Conservation (phyloP, 129 eudicot genomes). For the Oenanthe sinensis region DNA sequence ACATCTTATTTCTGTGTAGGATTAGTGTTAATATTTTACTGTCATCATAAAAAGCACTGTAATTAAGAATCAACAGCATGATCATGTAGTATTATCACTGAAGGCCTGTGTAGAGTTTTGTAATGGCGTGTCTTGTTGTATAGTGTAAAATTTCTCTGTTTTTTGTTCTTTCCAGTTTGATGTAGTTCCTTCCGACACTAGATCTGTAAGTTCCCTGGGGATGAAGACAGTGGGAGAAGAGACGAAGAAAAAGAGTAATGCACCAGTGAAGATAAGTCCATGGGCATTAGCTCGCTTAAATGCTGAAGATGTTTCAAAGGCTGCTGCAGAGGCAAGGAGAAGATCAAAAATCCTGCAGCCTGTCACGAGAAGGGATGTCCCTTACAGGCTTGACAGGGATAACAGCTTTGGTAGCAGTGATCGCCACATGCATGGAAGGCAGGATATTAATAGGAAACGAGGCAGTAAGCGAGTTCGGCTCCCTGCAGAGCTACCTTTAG, state of each 20-base stretch:
- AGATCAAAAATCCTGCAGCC: constrained; percentile 89
- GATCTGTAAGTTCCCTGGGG: constrained; percentile 82
- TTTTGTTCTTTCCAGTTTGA: constrained; percentile 50
- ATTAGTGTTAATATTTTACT: neutral
- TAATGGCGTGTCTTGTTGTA: neutral
- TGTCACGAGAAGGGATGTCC: constrained; percentile 38
- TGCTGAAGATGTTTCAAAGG: constrained; percentile 85
- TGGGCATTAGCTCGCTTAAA: constrained; percentile 92
- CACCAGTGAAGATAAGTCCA: constrained; percentile 89
- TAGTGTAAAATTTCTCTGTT: neutral
- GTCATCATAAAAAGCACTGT: neutral
- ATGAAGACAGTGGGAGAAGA: constrained; percentile 47
- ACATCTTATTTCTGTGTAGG: neutral
- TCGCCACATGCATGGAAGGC: constrained; percentile 37
- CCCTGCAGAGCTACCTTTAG: neutral
- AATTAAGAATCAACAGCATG: neutral
- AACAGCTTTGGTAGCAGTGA: constrained; percentile 68
- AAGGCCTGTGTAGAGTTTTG: neutral
- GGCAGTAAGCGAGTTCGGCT: constrained; percentile 21
- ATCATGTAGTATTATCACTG: neutral
- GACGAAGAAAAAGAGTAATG: constrained; percentile 66
- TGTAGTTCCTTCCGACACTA: constrained; percentile 82
- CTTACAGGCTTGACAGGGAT: constrained; percentile 44
- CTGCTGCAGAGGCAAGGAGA: constrained; percentile 96
- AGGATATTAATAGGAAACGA: constrained; percentile 53